Evolutionary conservation across 805 yeast species (phyloP).

Genomic region (Komagataella ulmi): DNA sequence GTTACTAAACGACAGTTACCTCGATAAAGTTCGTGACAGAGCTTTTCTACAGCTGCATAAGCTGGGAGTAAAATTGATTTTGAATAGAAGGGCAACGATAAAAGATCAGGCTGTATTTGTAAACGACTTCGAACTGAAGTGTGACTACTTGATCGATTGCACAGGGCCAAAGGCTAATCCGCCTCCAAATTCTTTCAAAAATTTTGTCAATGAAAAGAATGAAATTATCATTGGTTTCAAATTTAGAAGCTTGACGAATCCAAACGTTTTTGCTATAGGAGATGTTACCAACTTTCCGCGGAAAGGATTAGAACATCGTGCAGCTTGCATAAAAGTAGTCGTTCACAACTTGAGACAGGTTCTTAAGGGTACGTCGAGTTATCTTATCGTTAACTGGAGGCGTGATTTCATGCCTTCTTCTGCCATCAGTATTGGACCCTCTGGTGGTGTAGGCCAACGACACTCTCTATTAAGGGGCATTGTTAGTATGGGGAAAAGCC

Average conservation of each 20-base stretch:
- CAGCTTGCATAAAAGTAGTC: background rate
- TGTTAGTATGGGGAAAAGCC: background rate
- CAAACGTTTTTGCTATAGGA: slow-evolving; percentile 1
- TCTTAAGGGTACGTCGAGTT: background rate
- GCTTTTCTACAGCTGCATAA: slow-evolving; percentile 1
- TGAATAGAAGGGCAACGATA: slow-evolving; percentile 5
- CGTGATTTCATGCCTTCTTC: background rate
- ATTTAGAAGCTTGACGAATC: background rate
- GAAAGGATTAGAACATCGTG: background rate
- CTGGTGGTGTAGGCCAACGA: background rate
- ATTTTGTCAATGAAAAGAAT: background rate
- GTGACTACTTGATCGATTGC: background rate
- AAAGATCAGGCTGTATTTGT: background rate
- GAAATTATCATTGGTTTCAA: background rate
- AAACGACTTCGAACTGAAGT: background rate
- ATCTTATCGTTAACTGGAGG: background rate
- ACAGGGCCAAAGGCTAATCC: background rate
- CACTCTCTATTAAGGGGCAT: background rate
- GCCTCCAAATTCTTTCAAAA: background rate
- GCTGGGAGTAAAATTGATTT: slow-evolving; percentile 7
- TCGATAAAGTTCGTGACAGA: slow-evolving; percentile 1
- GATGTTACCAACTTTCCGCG: slow-evolving; percentile 2
- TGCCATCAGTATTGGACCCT: background rate
- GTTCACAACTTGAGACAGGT: background rate
- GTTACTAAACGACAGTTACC: slow-evolving; percentile 4